Percentiles rank a stretch among this genome's conserved stretches.
Evolutionary conservation across 495 filamentous ascomycete species (phyloP).

Genomic region (Aspergillus sclerotiicarbonarius): DNA sequence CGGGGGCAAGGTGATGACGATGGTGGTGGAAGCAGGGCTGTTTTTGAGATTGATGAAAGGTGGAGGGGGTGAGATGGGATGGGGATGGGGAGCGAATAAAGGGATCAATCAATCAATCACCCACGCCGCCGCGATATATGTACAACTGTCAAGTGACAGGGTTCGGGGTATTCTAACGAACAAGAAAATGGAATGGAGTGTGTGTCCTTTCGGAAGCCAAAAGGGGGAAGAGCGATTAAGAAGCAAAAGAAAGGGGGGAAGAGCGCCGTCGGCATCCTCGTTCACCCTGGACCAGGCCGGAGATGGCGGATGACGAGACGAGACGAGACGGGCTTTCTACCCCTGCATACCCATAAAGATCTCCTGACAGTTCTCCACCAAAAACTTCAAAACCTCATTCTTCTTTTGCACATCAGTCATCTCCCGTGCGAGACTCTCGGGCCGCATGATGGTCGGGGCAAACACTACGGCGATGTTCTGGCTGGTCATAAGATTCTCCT

Average conservation of each 20-base stretch:
- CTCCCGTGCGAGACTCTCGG: slow-evolving; percentile 81
- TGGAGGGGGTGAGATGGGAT: background rate
- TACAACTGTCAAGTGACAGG: slow-evolving; percentile 20
- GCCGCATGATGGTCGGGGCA: slow-evolving; percentile 94
- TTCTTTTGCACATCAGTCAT: slow-evolving; percentile 95
- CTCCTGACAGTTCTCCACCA: slow-evolving; percentile 80
- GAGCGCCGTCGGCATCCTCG: slow-evolving; percentile 3
- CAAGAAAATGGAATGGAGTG: slow-evolving; percentile 5
- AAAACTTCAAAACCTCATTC: slow-evolving; percentile 83
- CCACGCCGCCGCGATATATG: slow-evolving; percentile 16
- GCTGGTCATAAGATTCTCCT: slow-evolving; percentile 90
- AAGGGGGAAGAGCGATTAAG: background rate
- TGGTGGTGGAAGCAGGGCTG: background rate
- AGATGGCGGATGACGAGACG: background rate
- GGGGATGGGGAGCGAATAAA: slow-evolving; percentile 1
- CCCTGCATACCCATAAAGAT: slow-evolving; percentile 61
- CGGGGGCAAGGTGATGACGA: slow-evolving; percentile 15
- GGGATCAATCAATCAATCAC: background rate
- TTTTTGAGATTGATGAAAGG: background rate
- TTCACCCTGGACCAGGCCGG: slow-evolving; percentile 10
- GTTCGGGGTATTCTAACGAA: slow-evolving; percentile 12
- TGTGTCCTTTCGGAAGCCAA: slow-evolving; percentile 1
- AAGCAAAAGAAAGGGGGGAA: slow-evolving; percentile 7
- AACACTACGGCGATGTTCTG: slow-evolving; percentile 97
- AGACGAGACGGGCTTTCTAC: slow-evolving; percentile 9